Conservation (phyloP, 108 stramenopile species). For the Nitzschia putrida region DNA sequence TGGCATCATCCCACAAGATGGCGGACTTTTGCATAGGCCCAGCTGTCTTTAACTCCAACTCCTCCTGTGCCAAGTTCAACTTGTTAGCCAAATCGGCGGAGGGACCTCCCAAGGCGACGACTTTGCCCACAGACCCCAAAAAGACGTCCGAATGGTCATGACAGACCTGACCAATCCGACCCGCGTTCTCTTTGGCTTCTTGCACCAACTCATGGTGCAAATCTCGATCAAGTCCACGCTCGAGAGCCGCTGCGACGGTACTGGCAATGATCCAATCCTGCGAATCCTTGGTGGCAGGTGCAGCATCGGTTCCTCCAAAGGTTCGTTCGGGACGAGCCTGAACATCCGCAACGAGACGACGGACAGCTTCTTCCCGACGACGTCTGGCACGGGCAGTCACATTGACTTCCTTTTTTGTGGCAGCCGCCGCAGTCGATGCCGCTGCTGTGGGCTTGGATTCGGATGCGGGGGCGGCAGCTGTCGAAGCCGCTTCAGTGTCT, state of each 20-base stretch:
- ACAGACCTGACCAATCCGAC: slow-evolving; percentile 76
- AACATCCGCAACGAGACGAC: slow-evolving; percentile 81
- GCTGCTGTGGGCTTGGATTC: background rate
- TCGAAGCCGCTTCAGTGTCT: background rate
- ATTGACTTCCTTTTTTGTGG: slow-evolving; percentile 5
- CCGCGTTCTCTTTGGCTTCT: slow-evolving; percentile 72
- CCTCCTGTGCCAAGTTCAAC: slow-evolving; percentile 63
- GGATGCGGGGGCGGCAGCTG: too few relatives aligned
- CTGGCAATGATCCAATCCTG: slow-evolving; percentile 75
- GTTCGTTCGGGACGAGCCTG: slow-evolving; percentile 57
- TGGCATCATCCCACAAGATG: slow-evolving; percentile 58
- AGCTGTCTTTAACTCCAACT: slow-evolving; percentile 74
- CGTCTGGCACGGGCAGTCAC: slow-evolving; percentile 53
- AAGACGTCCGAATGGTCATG: slow-evolving; percentile 90
- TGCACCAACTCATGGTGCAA: slow-evolving; percentile 74
- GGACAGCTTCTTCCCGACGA: slow-evolving; percentile 83
- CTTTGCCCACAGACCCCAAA: slow-evolving; percentile 75
- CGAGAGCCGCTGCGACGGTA: slow-evolving; percentile 77
- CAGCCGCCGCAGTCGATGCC: background rate
- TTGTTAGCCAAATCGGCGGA: slow-evolving; percentile 69
- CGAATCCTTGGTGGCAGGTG: slow-evolving; percentile 43
- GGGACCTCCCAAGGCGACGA: slow-evolving; percentile 79
- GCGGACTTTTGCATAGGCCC: slow-evolving; percentile 69
- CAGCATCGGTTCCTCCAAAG: slow-evolving; percentile 3
- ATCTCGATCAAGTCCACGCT: slow-evolving; percentile 83